Percentiles rank a stretch among this genome's conserved stretches.
Conservation (phyloP, 1,284 basidiomycete genomes). For the Naganishia sp. region DNA sequence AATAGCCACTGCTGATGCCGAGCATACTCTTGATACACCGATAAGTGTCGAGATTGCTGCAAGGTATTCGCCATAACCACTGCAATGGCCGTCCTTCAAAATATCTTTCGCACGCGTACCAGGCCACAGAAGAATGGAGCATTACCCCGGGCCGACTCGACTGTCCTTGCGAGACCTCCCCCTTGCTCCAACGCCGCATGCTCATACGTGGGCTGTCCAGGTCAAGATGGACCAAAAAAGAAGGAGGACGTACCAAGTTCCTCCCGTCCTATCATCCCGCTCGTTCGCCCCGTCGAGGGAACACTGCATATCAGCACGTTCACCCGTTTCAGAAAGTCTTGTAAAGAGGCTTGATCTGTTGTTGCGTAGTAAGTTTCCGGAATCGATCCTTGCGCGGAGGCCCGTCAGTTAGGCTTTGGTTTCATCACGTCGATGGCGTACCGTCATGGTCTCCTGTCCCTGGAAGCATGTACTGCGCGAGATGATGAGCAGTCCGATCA, state of each 20-base stretch:
- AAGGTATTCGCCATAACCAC: too few species aligned
- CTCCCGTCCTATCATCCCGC: constrained; percentile 41
- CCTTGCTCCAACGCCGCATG: neutral
- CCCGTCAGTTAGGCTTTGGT: neutral
- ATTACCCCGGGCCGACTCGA: too few species aligned
- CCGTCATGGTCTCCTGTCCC: constrained; percentile 51
- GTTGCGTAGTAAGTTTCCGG: constrained; percentile 48
- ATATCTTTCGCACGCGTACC: too few species aligned
- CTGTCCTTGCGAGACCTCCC: neutral
- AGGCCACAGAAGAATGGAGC: too few species aligned
- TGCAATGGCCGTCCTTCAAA: too few species aligned
- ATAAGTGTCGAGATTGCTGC: too few species aligned
- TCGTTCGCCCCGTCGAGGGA: constrained; percentile 47
- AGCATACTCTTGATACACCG: too few species aligned
- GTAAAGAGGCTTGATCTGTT: constrained; percentile 42
- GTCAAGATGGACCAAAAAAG: neutral
- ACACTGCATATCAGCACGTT: constrained; percentile 50
- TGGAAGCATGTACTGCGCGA: constrained; percentile 45
- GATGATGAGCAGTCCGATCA: neutral
- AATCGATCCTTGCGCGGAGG: constrained; percentile 39
- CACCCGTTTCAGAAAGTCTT: constrained; percentile 42
- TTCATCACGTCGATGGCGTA: constrained; percentile 28
- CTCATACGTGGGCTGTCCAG: neutral
- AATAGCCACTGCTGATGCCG: too few species aligned
- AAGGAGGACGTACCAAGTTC: constrained; percentile 42